Evolutionary conservation across 208 protist genomes (phyloP).

Genomic region (Leishmania martiniquensis): DNA sequence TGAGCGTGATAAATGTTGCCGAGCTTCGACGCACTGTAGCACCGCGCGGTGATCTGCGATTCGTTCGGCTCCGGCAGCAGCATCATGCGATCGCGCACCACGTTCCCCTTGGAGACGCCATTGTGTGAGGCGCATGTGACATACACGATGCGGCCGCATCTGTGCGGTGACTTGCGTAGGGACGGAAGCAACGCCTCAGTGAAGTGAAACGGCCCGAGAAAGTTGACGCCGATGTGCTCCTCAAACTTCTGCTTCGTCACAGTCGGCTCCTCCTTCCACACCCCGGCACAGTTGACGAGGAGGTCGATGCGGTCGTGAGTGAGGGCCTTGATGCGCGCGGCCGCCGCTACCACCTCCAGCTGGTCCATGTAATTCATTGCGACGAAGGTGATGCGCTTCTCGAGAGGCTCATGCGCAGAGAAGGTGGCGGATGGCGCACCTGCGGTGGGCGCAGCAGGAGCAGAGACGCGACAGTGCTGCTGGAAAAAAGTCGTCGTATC

Average conservation of each 20-base stretch:
- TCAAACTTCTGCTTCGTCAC: conserved; percentile 72
- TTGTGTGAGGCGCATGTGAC: conserved; percentile 81
- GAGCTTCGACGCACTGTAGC: conserved; percentile 84
- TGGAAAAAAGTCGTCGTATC: conserved; percentile 49
- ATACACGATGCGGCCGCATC: conserved; percentile 71
- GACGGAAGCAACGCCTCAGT: conserved; percentile 80
- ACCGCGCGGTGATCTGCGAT: conserved; percentile 60
- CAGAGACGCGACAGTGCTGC: conserved; percentile 27
- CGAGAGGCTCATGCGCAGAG: conserved; percentile 25
- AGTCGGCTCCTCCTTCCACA: conserved; percentile 68
- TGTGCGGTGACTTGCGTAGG: conserved; percentile 45
- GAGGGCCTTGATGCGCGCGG: conserved; percentile 65
- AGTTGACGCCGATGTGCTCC: conserved; percentile 85
- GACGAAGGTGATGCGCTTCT: conserved; percentile 62
- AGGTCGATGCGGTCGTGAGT: conserved; percentile 67
- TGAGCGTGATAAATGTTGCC: conserved; percentile 87
- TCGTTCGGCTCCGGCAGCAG: conserved; percentile 47
- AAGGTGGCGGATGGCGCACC: not conserved
- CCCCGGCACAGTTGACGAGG: conserved; percentile 78
- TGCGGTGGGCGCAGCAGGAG: not conserved
- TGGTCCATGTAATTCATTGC: conserved; percentile 70
- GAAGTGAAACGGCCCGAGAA: conserved; percentile 80
- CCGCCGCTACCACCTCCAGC: conserved; percentile 55
- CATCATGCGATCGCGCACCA: conserved; percentile 72
- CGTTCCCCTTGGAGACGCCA: conserved; percentile 54